Evolutionary conservation across 257 asterid species (phyloP).

Genomic region (Solanum sejunctum): DNA sequence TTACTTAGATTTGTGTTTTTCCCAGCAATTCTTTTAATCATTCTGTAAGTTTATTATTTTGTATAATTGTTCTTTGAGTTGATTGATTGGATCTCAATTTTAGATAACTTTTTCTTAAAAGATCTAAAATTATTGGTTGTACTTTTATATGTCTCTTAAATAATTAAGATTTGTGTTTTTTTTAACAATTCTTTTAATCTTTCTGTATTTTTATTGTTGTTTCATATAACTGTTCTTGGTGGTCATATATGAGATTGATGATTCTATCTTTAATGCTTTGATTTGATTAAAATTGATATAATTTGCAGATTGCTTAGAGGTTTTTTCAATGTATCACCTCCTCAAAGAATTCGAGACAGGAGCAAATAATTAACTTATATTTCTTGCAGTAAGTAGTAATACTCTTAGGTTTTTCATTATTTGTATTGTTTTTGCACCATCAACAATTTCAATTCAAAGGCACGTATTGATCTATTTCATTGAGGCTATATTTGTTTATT

Average conservation of each 20-base stretch:
- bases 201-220: not conserved
- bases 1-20: too few relatives aligned
- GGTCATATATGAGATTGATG: not conserved
- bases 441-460: not conserved
- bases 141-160: not conserved
- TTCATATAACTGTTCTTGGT: not conserved
- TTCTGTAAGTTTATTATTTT: too few relatives aligned
- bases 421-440: not conserved
- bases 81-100: not conserved
- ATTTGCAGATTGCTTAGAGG: not conserved
- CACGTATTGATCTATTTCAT: not conserved
- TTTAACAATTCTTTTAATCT: not conserved
- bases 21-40: too few relatives aligned
- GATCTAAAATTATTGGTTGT: not conserved
- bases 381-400: not conserved
- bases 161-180: not conserved
- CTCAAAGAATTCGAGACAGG: not conserved
- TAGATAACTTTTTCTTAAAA: not conserved
- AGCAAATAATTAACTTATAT: not conserved
- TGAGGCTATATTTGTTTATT: not conserved
- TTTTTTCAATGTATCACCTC: not conserved
- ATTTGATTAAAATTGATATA: not conserved
- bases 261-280: not conserved
- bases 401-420: not conserved
- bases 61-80: not conserved